Evolutionary conservation across 2,329 filamentous ascomycete genomes (phyloP).

Genomic region (Xylaria sp.): DNA sequence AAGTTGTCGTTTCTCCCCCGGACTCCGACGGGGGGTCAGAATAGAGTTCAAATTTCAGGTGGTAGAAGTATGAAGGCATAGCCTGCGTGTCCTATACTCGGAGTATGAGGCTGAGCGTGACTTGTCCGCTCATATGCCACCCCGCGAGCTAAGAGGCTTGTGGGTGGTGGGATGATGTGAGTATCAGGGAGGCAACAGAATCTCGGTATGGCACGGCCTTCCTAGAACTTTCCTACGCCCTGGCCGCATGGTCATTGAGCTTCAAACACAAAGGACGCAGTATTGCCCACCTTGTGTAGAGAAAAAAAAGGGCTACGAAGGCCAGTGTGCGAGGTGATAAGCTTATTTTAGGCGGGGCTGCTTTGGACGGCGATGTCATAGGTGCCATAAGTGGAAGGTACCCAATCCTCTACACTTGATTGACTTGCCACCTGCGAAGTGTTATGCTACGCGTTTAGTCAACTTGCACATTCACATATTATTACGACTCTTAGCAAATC

Average conservation of each 20-base stretch:
- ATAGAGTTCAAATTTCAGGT: constrained; percentile 71
- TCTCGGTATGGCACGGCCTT: constrained; percentile 24
- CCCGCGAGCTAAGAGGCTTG: constrained; percentile 10
- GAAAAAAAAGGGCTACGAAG: no score
- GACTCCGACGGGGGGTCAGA: constrained; percentile 48
- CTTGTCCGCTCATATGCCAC: constrained; percentile 10
- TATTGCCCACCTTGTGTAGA: no score
- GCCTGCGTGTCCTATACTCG: constrained; percentile 34
- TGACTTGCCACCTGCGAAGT: no score
- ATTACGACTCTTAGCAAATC: neutral
- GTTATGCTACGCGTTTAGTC: no score
- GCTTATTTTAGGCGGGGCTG: neutral
- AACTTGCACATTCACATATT: no score
- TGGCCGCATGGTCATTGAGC: constrained; percentile 26
- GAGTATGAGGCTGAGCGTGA: neutral
- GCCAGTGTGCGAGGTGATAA: no score
- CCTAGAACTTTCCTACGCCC: constrained; percentile 1
- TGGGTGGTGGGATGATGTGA: neutral
- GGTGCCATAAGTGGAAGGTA: no score
- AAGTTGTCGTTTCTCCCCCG: constrained; percentile 15
- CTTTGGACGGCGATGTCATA: neutral
- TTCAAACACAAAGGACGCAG: neutral
- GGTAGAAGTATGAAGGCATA: constrained; percentile 69
- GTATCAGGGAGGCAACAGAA: constrained; percentile 32
- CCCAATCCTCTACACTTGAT: no score